phyloP scores from a whole-genome alignment of 2,329 filamentous ascomycete species.

The Verticillium longisporum region DNA sequence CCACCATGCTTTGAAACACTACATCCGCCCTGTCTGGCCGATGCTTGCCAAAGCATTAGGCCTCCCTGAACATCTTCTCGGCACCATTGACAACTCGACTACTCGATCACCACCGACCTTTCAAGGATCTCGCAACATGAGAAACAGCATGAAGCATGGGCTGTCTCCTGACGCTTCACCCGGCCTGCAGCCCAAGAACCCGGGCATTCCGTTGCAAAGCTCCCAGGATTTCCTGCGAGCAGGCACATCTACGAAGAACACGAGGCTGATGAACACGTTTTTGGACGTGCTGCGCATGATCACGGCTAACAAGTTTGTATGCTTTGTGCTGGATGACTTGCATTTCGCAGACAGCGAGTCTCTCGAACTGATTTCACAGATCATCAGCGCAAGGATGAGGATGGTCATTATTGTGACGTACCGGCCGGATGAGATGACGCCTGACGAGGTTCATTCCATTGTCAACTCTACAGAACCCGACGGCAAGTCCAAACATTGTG shows the following conservation, averaged over 20 bases:
- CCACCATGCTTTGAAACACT: slow-evolving; percentile 54
- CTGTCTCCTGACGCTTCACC: slow-evolving; percentile 43
- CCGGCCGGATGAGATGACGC: slow-evolving; percentile 57
- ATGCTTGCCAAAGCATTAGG: slow-evolving; percentile 55
- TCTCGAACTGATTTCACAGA: slow-evolving; percentile 73
- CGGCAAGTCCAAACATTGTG: slow-evolving; percentile 24
- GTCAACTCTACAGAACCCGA: slow-evolving; percentile 48
- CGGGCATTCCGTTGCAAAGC: slow-evolving; percentile 37
- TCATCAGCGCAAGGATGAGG: slow-evolving; percentile 70
- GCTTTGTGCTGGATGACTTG: slow-evolving; percentile 81
- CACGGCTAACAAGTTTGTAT: slow-evolving; percentile 78
- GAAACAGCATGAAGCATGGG: slow-evolving; percentile 24
- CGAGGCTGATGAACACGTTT: slow-evolving; percentile 80
- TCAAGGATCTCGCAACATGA: slow-evolving; percentile 24
- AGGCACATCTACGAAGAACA: slow-evolving; percentile 53
- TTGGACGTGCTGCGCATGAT: slow-evolving; percentile 79
- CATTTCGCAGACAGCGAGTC: slow-evolving; percentile 89
- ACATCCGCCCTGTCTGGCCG: slow-evolving; percentile 58
- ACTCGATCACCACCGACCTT: slow-evolving; percentile 28
- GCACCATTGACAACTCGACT: slow-evolving; percentile 32
- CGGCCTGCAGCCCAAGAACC: slow-evolving; percentile 19
- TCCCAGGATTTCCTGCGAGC: slow-evolving; percentile 55
- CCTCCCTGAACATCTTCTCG: slow-evolving; percentile 63
- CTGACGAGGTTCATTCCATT: slow-evolving; percentile 47
- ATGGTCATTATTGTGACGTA: slow-evolving; percentile 78